Percentiles rank a stretch among this genome's conserved stretches.
Conservation (phyloP, 1,284 basidiomycete genomes). For the Ceratobasidium sp. region DNA sequence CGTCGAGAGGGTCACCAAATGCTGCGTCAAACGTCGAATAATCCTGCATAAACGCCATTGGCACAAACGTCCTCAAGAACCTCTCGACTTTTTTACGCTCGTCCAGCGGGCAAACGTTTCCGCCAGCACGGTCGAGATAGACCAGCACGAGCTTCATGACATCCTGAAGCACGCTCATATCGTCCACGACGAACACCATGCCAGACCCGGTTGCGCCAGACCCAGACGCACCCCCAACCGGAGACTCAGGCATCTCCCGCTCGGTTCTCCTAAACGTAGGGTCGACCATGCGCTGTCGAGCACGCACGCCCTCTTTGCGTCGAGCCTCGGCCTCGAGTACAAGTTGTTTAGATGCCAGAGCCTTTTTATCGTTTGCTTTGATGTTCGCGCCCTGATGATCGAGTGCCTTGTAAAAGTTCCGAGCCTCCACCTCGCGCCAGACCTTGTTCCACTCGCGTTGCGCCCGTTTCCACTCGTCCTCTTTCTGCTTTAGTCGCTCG, state of each 20-base stretch:
- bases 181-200: conserved; percentile 59
- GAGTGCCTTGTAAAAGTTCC: conserved; percentile 97
- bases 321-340: conserved; percentile 86
- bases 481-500: conserved; percentile 88
- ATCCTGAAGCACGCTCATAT: conserved; percentile 85
- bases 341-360: conserved; percentile 88
- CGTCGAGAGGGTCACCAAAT: conserved; percentile 57
- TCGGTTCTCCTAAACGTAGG: conserved; percentile 60
- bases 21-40: conserved; percentile 79
- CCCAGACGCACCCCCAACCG: background rate
- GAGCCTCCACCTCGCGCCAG: conserved; percentile 96
- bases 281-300: conserved; percentile 77
- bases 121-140: conserved; percentile 86
- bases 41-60: conserved; percentile 79
- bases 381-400: conserved; percentile 96
- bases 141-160: conserved; percentile 88
- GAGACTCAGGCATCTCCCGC: background rate
- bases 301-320: conserved; percentile 75
- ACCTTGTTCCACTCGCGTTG: conserved; percentile 97
- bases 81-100: conserved; percentile 73
- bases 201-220: background rate
- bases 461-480: conserved; percentile 96
- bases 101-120: conserved; percentile 72
- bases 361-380: conserved; percentile 97
- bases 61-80: conserved; percentile 87